A percentile compares a stretch with the other conserved stretches of the same genome.
Evolutionary conservation across 768 basidiomycete genomes (phyloP).

Genomic region (Arthromyces matolae): DNA sequence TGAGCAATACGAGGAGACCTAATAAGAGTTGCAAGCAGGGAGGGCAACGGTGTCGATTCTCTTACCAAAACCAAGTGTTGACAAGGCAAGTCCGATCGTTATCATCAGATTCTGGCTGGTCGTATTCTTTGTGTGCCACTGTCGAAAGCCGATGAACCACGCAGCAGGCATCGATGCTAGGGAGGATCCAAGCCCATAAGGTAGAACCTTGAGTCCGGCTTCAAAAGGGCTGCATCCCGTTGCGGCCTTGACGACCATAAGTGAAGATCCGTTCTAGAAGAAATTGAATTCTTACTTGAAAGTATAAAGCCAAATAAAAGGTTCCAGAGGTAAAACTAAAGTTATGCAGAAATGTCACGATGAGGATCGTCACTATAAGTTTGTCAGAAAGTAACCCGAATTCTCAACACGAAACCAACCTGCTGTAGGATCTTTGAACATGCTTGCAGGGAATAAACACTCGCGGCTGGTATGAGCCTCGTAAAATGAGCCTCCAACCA

Average conservation of each 20-base stretch:
- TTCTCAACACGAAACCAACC: conserved; percentile 38
- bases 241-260: conserved; percentile 47
- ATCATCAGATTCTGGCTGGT: conserved; percentile 66
- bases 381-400: conserved; percentile 5
- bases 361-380: conserved; percentile 65
- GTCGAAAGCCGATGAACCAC: conserved; percentile 74
- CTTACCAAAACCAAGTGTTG: conserved; percentile 72
- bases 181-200: conserved; percentile 83
- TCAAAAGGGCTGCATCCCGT: conserved; percentile 66
- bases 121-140: conserved; percentile 51
- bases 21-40: conserved; percentile 3
- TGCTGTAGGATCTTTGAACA: conserved; percentile 57
- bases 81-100: conserved; percentile 56
- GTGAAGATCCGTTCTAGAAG: not conserved
- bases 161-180: conserved; percentile 82
- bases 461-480: conserved; percentile 66
- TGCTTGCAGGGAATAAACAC: conserved; percentile 64
- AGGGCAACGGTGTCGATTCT: not conserved
- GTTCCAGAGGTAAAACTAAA: conserved; percentile 82
- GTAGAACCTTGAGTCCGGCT: conserved; percentile 72
- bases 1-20: conserved; percentile 68
- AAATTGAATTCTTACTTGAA: conserved; percentile 49
- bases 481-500: conserved; percentile 61
- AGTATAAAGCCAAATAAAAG: conserved; percentile 81
- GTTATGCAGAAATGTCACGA: conserved; percentile 77